Evolutionary conservation across 169 alveolate genomes (phyloP).

Genomic region (Cardiosporidium cionae): DNA sequence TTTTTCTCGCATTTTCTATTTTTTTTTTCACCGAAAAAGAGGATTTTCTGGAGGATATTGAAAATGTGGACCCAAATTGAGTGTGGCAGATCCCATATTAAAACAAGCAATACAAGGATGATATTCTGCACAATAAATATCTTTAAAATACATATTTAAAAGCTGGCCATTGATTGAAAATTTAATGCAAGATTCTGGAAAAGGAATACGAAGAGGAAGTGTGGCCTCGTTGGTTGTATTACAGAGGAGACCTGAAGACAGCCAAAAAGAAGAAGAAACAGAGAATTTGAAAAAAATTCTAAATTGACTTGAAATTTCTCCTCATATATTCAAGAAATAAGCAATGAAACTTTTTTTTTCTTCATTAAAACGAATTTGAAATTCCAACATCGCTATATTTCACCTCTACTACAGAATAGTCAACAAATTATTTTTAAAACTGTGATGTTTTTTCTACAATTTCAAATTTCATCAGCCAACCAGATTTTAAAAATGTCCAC

Average conservation of each 20-base stretch:
- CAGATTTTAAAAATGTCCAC: slow-evolving; percentile 57
- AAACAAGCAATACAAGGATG: slow-evolving; percentile 62
- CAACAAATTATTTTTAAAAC: background rate
- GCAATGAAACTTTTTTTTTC: background rate
- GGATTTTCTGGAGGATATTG: slow-evolving; percentile 37
- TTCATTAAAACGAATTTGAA: background rate
- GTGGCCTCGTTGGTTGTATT: slow-evolving; percentile 44
- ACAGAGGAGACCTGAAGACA: slow-evolving; percentile 32
- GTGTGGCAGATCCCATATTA: slow-evolving; percentile 55
- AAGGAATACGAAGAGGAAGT: slow-evolving; percentile 18
- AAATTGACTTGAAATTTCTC: background rate
- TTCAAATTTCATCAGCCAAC: background rate
- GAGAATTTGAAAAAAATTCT: background rate
- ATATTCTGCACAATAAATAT: slow-evolving; percentile 50
- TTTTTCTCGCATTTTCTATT: too few species aligned
- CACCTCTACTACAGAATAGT: background rate
- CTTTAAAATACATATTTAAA: slow-evolving; percentile 19
- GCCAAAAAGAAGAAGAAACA: background rate
- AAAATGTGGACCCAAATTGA: slow-evolving; percentile 59
- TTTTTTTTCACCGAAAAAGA: background rate
- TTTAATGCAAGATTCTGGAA: slow-evolving; percentile 35
- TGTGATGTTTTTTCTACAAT: background rate
- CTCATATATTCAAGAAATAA: background rate
- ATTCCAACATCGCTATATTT: background rate
- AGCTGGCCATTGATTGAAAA: slow-evolving; percentile 58